Base-by-base conservation (phyloP, 1,284 basidiomycete species). In the Austroboletus novae-zelandiae region DNA sequence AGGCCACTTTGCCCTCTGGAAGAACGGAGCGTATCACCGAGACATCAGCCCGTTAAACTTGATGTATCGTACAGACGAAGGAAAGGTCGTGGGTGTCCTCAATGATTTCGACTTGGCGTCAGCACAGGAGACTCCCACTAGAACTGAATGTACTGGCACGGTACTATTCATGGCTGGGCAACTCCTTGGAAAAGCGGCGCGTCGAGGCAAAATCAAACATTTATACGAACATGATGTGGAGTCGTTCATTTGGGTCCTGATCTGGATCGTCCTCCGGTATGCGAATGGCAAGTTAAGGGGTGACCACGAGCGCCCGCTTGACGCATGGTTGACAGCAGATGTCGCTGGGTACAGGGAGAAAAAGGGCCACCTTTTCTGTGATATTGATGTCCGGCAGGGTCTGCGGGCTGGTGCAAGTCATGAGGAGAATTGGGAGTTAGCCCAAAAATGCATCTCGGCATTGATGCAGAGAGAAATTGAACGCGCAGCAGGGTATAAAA, bases 1-100 rank as follows among this genome's bases (percentile, higher is more conserved):
- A 72, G 66, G 62, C 43, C 68, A 72, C 46, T 59, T 57, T 17
- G 35, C 50, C 4, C 57, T 70, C n/a, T 71, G 71, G 70, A 45
- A 44, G 25, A 39, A 45, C 9, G 53, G 61, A 4, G 53, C 72
- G 25, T 20, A 59, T 25, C 67, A 72, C 40, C 57, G 57, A 1
- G 66, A 72, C 40, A 53, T 70, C 43, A 70, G 67, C 42, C 35
- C 65, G 2, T 40, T 57, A 9, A 70, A 71, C 49, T 49, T 72
- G 29, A 68, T 68, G 67, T 69, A 51, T 37, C 40, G 52, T 35
- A 41, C 61, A 40, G 7, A 5, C 5, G 42, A 18, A 9, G 17
- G 31, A 2, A 36, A 36, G 0, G 18, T 43, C 15, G 45, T 47
- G 3, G 68, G 67, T 3, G 58, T 71, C 15, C 44, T 74, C 10